Evolutionary conservation across 345 rosid genomes (phyloP).

Genomic region (Iberis pinnata): DNA sequence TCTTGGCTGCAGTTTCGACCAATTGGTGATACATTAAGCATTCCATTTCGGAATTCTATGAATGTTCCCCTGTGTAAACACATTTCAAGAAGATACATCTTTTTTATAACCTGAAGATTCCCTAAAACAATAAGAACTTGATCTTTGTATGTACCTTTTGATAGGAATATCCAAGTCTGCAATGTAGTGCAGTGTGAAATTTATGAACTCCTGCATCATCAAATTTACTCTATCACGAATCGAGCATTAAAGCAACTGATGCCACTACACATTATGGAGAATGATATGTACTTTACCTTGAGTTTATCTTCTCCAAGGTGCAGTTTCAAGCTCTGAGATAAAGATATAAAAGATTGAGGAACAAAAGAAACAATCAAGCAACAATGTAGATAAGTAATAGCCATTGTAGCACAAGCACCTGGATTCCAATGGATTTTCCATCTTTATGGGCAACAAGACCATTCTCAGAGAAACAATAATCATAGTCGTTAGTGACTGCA

Average conservation of each 20-base stretch:
- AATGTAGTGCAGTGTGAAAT: conserved; percentile 76
- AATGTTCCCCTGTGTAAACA: conserved; percentile 72
- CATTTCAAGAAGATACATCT: conserved; percentile 1
- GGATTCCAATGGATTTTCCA: conserved; percentile 71
- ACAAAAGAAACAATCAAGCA: conserved; percentile 3
- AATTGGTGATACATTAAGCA: conserved; percentile 95
- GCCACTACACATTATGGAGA: conserved; percentile 7
- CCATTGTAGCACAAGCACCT: conserved; percentile 39
- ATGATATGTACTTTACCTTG: conserved; percentile 43
- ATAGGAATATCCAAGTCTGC: conserved; percentile 97
- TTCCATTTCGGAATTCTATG: conserved; percentile 93
- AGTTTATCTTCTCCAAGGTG: conserved; percentile 79
- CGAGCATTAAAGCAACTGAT: not conserved
- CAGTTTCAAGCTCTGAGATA: conserved; percentile 72
- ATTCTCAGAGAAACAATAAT: conserved; percentile 91
- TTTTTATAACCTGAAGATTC: not conserved
- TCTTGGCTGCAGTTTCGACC: conserved; percentile 99
- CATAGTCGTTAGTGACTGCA: conserved; percentile 78
- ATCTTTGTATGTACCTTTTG: conserved; percentile 53
- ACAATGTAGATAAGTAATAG: not conserved
- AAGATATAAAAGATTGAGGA: conserved; percentile 18
- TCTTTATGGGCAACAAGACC: conserved; percentile 94
- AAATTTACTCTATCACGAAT: conserved; percentile 8
- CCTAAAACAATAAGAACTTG: not conserved
- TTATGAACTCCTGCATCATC: conserved; percentile 73